Evolutionary conservation across 1,284 basidiomycete genomes (phyloP).

Genomic region (Phenoliferia sp.): DNA sequence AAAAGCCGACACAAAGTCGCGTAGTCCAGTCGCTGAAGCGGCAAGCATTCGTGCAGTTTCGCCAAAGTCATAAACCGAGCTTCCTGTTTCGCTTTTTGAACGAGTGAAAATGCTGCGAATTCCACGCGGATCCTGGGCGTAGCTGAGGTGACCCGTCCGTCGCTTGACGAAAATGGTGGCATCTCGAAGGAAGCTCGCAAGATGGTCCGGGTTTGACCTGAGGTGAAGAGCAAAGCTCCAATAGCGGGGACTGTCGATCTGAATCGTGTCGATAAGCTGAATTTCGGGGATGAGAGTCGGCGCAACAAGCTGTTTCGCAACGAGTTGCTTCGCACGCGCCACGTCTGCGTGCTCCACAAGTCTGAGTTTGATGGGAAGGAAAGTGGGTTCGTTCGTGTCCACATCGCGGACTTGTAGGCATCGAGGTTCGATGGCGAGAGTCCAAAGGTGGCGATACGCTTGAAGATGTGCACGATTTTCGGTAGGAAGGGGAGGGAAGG

Average conservation of each 20-base stretch:
- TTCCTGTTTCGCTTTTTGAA: slow-evolving; percentile 67
- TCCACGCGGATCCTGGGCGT: slow-evolving; percentile 85
- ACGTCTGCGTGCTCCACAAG: slow-evolving; percentile 45
- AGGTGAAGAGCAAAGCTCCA: slow-evolving; percentile 85
- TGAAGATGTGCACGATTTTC: slow-evolving; percentile 92
- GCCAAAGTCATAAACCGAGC: slow-evolving; percentile 72
- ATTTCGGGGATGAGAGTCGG: slow-evolving; percentile 88
- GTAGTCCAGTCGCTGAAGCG: slow-evolving; percentile 61
- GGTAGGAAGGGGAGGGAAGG: slow-evolving; percentile 67
- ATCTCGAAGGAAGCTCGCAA: slow-evolving; percentile 61
- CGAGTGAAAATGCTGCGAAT: slow-evolving; percentile 82
- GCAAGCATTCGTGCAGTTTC: slow-evolving; percentile 56
- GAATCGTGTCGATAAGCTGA: slow-evolving; percentile 67
- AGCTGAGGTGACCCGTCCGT: slow-evolving; percentile 83
- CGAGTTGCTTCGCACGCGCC: slow-evolving; percentile 40
- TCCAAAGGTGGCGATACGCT: slow-evolving; percentile 92
- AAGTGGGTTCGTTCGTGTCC: slow-evolving; percentile 81
- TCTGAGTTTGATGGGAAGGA: slow-evolving; percentile 81
- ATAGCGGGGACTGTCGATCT: slow-evolving; percentile 86
- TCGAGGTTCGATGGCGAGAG: slow-evolving; percentile 86
- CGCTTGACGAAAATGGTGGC: slow-evolving; percentile 89
- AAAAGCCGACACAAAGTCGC: slow-evolving; percentile 77
- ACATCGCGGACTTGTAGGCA: slow-evolving; percentile 87
- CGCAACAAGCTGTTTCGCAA: slow-evolving; percentile 71
- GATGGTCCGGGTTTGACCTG: slow-evolving; percentile 58